These are phyloP conservation scores for Exophiala dermatitidis DNA, from an alignment of 2,329 filamentous ascomycete genomes.

Conservation along the genomic window DNA sequence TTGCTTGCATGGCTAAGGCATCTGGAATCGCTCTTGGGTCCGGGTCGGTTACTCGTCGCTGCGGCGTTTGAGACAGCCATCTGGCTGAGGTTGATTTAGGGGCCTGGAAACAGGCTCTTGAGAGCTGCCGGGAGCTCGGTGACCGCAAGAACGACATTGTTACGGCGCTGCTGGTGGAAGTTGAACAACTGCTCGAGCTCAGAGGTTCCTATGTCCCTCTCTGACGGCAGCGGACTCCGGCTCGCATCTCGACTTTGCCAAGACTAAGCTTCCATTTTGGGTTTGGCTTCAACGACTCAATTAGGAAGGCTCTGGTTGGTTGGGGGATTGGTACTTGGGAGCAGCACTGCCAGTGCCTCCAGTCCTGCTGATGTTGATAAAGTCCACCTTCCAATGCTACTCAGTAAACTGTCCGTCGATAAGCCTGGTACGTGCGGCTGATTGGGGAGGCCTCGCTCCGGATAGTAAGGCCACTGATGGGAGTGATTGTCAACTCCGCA, in stretches of 20 bases:
- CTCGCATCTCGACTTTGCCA: neutral
- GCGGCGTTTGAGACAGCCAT: slow-evolving; percentile 49
- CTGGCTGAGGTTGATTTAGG: slow-evolving; percentile 33
- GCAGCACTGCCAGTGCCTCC: neutral
- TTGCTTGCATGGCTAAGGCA: slow-evolving; percentile 36
- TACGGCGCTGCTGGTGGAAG: neutral
- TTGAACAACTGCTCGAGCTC: neutral
- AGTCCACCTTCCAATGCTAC: no score
- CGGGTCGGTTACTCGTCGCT: slow-evolving; percentile 22
- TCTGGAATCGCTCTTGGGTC: slow-evolving; percentile 39
- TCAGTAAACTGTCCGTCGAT: no score
- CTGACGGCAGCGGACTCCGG: slow-evolving; percentile 1
- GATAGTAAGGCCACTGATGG: no score
- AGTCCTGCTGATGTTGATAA: neutral
- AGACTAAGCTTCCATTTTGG: neutral
- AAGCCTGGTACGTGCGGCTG: no score
- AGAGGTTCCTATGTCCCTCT: neutral
- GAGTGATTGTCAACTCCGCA: no score
- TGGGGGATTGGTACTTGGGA: neutral
- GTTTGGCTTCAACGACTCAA: neutral
- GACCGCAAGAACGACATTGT: slow-evolving; percentile 62
- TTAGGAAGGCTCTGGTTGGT: neutral
- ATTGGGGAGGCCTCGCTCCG: no score
- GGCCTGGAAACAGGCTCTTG: slow-evolving; percentile 27
- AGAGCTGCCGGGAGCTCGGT: slow-evolving; percentile 30